phyloP scores from a whole-genome alignment of 140 eudicot genomes.

The Flaveria floridana region DNA sequence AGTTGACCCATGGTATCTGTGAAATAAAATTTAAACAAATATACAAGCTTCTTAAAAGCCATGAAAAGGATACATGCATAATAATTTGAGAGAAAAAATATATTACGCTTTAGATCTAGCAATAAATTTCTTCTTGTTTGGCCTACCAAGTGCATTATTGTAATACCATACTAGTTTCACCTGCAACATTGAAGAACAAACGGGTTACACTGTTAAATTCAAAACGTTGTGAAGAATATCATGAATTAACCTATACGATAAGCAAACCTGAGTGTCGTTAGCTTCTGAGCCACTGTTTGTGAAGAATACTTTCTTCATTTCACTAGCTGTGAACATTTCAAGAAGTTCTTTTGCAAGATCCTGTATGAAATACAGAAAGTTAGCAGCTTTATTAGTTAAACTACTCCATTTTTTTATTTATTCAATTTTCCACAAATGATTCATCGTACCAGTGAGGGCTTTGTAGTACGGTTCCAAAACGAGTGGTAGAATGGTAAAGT shows the following conservation, averaged over 20 bases:
- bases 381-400: neutral
- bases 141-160: constrained; percentile 97
- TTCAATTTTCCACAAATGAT: neutral
- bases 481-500: constrained; percentile 91
- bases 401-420: neutral
- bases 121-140: constrained; percentile 85
- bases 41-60: neutral
- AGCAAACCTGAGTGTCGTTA: constrained; percentile 80
- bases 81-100: neutral
- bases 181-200: constrained; percentile 41
- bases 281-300: constrained; percentile 97
- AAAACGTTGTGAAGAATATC: neutral
- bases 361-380: constrained; percentile 36
- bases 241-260: constrained; percentile 10
- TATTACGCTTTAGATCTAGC: constrained; percentile 83
- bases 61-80: neutral
- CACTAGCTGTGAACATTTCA: constrained; percentile 61
- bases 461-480: constrained; percentile 93
- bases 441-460: constrained; percentile 67
- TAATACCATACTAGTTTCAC: constrained; percentile 99
- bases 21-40: constrained; percentile 16
- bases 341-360: constrained; percentile 86
- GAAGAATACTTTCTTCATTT: constrained; percentile 84
- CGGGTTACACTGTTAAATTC: neutral
- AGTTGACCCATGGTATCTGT: constrained; percentile 95